phyloP scores from a whole-genome alignment of 345 rosid genomes.

The Anastatica hierochuntica region DNA sequence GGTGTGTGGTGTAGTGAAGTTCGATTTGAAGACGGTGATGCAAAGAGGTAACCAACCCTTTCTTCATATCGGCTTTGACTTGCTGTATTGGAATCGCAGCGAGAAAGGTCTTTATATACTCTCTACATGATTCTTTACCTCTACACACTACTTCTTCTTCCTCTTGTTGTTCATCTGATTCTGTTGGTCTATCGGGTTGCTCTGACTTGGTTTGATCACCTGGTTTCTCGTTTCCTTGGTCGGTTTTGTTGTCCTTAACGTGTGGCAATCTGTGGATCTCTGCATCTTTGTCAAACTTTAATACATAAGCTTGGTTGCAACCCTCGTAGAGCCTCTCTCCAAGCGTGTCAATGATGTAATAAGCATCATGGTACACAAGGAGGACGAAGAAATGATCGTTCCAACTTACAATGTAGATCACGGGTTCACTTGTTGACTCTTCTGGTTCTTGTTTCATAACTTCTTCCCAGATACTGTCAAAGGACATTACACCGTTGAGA shows the following conservation, averaged over 20 bases:
- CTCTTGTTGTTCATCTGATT: conserved; percentile 29
- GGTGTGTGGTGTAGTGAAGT: conserved; percentile 58
- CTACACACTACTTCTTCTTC: conserved; percentile 40
- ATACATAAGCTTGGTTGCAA: conserved; percentile 77
- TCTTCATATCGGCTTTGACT: conserved; percentile 75
- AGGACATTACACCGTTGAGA: conserved; percentile 76
- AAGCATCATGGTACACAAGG: conserved; percentile 66
- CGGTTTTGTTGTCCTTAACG: conserved; percentile 15
- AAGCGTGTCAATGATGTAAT: conserved; percentile 73
- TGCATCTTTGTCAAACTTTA: conserved; percentile 59
- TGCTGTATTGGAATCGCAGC: conserved; percentile 94
- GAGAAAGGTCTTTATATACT: conserved; percentile 87
- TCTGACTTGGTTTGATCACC: conserved; percentile 7
- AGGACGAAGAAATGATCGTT: conserved; percentile 90
- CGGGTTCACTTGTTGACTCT: conserved; percentile 31
- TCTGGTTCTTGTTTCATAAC: conserved; percentile 43
- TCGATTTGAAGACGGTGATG: conserved; percentile 89
- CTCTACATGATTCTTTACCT: conserved; percentile 91
- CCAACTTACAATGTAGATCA: conserved; percentile 79
- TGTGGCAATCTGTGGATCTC: conserved; percentile 33
- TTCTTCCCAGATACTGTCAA: conserved; percentile 91
- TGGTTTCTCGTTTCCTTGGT: conserved; percentile 36
- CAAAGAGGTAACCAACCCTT: conserved; percentile 66
- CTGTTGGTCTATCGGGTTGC: neutral
- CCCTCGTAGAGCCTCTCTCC: conserved; percentile 94